Evolutionary conservation across 2,329 filamentous ascomycete species (phyloP).

Genomic region (Aspergillus amoenus): DNA sequence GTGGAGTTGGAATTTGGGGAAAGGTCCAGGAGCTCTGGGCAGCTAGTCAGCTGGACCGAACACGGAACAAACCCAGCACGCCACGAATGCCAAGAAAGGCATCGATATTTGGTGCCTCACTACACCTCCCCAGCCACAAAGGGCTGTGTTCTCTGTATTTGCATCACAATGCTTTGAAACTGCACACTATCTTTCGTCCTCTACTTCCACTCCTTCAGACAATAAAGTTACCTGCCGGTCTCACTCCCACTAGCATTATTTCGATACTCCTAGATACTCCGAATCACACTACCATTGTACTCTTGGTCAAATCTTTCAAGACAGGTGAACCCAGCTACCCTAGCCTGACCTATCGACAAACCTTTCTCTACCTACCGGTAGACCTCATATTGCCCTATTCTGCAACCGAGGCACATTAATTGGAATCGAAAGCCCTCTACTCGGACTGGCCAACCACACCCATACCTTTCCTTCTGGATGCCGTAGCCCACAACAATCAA

Average conservation of each 20-base stretch:
- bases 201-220: conserved; percentile 4
- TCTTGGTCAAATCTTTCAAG: not conserved
- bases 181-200: not conserved
- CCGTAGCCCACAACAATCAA: not conserved
- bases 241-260: not conserved
- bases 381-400: not conserved
- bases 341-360: not conserved
- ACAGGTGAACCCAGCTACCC: not conserved
- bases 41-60: no score
- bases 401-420: not conserved
- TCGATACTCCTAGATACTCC: not conserved
- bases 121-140: conserved; percentile 13
- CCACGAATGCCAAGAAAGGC: conserved; percentile 3
- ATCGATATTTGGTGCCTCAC: conserved; percentile 15
- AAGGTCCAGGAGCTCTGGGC: not conserved
- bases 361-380: not conserved
- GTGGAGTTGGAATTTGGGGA: not conserved
- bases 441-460: not conserved
- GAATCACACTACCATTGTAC: not conserved
- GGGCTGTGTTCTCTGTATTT: conserved; percentile 18
- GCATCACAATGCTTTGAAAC: conserved; percentile 12
- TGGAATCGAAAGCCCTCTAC: not conserved
- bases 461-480: not conserved
- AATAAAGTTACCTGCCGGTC: not conserved
- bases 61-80: not conserved